A percentile compares a stretch with the other conserved stretches of the same genome.
phyloP scores from a whole-genome alignment of 768 basidiomycete genomes.

The Strobilomyces dryophilus region DNA sequence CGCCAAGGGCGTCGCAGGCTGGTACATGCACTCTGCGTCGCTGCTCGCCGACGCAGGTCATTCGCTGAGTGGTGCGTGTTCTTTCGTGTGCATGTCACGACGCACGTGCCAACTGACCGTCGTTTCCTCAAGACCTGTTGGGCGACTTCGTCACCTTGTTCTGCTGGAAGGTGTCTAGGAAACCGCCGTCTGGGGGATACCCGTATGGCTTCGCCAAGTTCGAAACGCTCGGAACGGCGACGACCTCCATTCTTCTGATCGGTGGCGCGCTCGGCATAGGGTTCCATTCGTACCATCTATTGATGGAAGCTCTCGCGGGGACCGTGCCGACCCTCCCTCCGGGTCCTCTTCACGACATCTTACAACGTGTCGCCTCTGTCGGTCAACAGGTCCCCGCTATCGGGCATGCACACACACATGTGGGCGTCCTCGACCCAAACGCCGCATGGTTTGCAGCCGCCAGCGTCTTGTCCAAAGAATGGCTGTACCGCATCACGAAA shows the following conservation, averaged over 20 bases:
- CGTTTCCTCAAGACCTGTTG: slow-evolving; percentile 54
- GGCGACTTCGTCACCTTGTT: slow-evolving; percentile 91
- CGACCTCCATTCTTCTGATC: slow-evolving; percentile 82
- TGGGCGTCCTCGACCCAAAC: slow-evolving; percentile 73
- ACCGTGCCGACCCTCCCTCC: slow-evolving; percentile 61
- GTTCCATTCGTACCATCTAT: slow-evolving; percentile 84
- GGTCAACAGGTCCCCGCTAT: slow-evolving; percentile 53
- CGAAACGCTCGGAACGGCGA: slow-evolving; percentile 91
- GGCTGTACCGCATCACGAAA: slow-evolving; percentile 86
- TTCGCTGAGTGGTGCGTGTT: slow-evolving; percentile 72
- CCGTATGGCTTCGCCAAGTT: slow-evolving; percentile 93
- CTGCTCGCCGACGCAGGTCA: slow-evolving; percentile 94
- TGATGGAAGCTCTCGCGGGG: slow-evolving; percentile 67
- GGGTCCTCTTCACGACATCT: slow-evolving; percentile 59
- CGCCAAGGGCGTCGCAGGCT: slow-evolving; percentile 84
- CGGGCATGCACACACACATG: slow-evolving; percentile 52
- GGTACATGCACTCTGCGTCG: slow-evolving; percentile 86
- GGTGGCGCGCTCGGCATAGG: slow-evolving; percentile 83
- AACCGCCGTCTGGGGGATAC: slow-evolving; percentile 73
- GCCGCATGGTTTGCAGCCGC: slow-evolving; percentile 94
- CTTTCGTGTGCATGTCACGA: neutral
- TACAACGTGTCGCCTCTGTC: slow-evolving; percentile 51
- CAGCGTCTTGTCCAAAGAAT: slow-evolving; percentile 84
- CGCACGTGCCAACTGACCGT: slow-evolving; percentile 9
- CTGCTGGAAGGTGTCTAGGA: slow-evolving; percentile 81